These are phyloP conservation scores for Backusella parvicylindrica DNA, from an alignment of 192 early-diverging fungal species.

Conservation along the genomic window DNA sequence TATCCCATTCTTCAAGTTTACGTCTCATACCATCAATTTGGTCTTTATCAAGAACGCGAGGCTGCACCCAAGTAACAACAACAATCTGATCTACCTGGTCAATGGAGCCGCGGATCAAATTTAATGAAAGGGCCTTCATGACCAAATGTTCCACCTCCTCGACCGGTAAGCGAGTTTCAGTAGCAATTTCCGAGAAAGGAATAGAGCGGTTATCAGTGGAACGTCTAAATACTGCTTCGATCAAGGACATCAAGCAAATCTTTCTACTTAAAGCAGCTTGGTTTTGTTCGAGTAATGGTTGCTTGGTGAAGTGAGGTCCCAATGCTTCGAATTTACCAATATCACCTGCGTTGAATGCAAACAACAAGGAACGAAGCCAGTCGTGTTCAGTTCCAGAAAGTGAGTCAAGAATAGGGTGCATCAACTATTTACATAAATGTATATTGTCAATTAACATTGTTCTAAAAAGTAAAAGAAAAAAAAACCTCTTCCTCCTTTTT, in stretches of 20 bases:
- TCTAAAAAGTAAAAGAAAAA: too few species aligned
- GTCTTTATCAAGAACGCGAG: constrained; percentile 86
- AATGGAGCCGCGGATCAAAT: constrained; percentile 89
- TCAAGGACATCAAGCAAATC: constrained; percentile 95
- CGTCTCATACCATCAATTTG: constrained; percentile 86
- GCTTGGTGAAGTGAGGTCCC: constrained; percentile 61
- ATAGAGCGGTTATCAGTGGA: constrained; percentile 71
- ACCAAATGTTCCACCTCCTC: constrained; percentile 96
- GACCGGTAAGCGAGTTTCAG: constrained; percentile 70
- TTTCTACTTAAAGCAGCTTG: constrained; percentile 85
- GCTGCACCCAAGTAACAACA: constrained; percentile 95
- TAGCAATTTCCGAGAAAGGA: constrained; percentile 76
- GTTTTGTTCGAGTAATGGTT: constrained; percentile 81
- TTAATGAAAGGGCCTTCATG: constrained; percentile 96
- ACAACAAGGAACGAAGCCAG: constrained; percentile 84
- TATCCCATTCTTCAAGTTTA: constrained; percentile 82
- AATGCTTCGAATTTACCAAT: constrained; percentile 90
- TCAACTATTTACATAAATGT: constrained; percentile 48
- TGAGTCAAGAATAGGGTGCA: constrained; percentile 84
- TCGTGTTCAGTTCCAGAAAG: constrained; percentile 73
- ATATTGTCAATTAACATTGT: not conserved
- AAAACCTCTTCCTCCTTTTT: constrained; percentile 24
- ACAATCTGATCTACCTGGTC: constrained; percentile 93
- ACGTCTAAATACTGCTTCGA: constrained; percentile 91
- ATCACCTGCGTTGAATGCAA: constrained; percentile 91